Conservation (phyloP, 257 asterid species). For the Fraxinus quadrangulata region DNA sequence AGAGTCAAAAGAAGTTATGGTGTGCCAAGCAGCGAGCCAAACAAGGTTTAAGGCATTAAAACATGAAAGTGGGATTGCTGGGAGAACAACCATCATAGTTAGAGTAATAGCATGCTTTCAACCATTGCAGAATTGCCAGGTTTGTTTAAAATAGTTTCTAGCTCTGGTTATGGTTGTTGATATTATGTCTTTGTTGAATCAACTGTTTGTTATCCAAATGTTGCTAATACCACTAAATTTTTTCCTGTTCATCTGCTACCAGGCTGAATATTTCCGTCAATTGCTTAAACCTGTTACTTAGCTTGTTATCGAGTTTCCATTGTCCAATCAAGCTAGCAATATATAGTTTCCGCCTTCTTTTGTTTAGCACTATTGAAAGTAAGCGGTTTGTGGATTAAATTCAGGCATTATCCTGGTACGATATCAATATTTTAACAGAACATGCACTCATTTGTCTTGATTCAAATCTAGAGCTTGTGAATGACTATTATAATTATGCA, state of each 20-base stretch:
- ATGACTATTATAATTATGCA: constrained; percentile 17
- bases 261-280: constrained; percentile 93
- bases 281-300: constrained; percentile 94
- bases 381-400: constrained; percentile 32
- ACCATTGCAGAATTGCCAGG: constrained; percentile 84
- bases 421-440: constrained; percentile 12
- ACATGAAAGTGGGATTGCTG: constrained; percentile 79
- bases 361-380: constrained; percentile 38
- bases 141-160: constrained; percentile 30
- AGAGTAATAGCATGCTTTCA: constrained; percentile 86
- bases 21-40: constrained; percentile 87
- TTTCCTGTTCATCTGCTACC: constrained; percentile 28
- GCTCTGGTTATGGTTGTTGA: constrained; percentile 1
- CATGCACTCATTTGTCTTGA: constrained; percentile 28
- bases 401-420: constrained; percentile 53
- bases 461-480: constrained; percentile 22
- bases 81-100: constrained; percentile 69
- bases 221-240: constrained; percentile 28
- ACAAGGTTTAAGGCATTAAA: constrained; percentile 68
- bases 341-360: constrained; percentile 37
- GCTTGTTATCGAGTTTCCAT: constrained; percentile 40
- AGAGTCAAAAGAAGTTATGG: constrained; percentile 77
- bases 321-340: constrained; percentile 46
- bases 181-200: neutral
- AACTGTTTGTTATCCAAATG: constrained; percentile 2